These are phyloP conservation scores for Suillus lakei DNA, from an alignment of 768 basidiomycete genomes.

Conservation along the genomic window DNA sequence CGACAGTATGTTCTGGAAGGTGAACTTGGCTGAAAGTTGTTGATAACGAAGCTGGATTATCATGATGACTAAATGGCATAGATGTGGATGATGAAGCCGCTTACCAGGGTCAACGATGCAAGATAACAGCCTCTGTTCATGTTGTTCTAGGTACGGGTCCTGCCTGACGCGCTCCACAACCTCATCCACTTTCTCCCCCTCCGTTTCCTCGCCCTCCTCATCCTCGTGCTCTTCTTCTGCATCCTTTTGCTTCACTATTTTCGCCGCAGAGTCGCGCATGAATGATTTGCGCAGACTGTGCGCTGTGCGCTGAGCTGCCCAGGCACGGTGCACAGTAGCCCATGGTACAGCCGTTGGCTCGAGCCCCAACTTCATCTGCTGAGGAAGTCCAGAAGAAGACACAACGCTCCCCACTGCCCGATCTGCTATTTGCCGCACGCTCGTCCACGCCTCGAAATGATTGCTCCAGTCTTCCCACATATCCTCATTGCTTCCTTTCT, in stretches of 20 bases:
- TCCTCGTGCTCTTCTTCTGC: conserved; percentile 35
- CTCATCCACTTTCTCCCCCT: conserved; percentile 53
- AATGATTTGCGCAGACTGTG: conserved; percentile 61
- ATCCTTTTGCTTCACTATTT: conserved; percentile 40
- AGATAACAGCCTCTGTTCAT: conserved; percentile 79
- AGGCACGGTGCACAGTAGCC: conserved; percentile 67
- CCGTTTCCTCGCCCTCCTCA: conserved; percentile 37
- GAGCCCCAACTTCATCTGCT: conserved; percentile 15
- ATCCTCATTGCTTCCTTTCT: conserved; percentile 21
- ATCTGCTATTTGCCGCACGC: conserved; percentile 75
- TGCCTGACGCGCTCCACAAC: conserved; percentile 78
- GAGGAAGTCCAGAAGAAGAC: conserved; percentile 29
- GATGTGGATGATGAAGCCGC: conserved; percentile 19
- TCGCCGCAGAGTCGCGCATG: conserved; percentile 54
- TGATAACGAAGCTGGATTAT: conserved; percentile 63
- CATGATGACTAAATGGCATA: neutral
- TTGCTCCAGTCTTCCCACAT: conserved; percentile 74
- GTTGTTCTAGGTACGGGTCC: conserved; percentile 74
- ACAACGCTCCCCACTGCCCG: conserved; percentile 72
- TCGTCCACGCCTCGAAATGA: conserved; percentile 68
- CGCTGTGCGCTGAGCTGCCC: conserved; percentile 59
- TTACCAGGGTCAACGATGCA: conserved; percentile 86
- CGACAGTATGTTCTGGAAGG: conserved; percentile 85
- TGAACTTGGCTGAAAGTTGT: conserved; percentile 91
- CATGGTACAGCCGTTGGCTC: conserved; percentile 69